phyloP scores from a whole-genome alignment of 768 basidiomycete genomes.

The Phanerochaete sordida region DNA sequence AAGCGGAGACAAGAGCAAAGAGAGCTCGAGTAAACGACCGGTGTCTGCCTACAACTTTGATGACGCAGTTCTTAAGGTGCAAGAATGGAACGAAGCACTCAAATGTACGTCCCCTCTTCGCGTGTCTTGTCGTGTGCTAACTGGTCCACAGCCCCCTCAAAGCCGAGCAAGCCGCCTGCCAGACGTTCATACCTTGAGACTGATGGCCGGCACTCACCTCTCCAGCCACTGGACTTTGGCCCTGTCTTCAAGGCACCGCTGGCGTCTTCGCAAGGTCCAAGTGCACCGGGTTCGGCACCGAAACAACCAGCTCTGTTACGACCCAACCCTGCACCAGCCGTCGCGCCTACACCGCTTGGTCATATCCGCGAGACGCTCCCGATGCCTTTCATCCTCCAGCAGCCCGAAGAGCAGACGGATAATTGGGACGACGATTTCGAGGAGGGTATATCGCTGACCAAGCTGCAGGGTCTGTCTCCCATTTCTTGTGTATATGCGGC shows the following conservation, averaged over 20 bases:
- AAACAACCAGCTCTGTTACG: constrained; percentile 8
- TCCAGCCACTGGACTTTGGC: constrained; percentile 15
- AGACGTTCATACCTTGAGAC: constrained; percentile 26
- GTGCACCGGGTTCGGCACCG: neutral
- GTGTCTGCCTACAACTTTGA: constrained; percentile 85
- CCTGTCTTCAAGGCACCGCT: constrained; percentile 9
- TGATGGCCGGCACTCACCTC: constrained; percentile 38
- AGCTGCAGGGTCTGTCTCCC: constrained; percentile 56
- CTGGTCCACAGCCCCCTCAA: constrained; percentile 56
- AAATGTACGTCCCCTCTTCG: constrained; percentile 54
- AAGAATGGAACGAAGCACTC: constrained; percentile 98
- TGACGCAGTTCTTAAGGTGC: constrained; percentile 90
- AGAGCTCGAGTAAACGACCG: constrained; percentile 42
- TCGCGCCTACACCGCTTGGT: constrained; percentile 11
- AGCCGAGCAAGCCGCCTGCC: constrained; percentile 64
- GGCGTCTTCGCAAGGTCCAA: constrained; percentile 9
- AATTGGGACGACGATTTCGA: constrained; percentile 99
- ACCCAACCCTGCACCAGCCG: neutral
- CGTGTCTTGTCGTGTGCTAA: constrained; percentile 11
- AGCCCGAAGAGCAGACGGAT: constrained; percentile 84
- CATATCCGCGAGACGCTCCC: constrained; percentile 40
- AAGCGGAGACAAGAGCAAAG: constrained; percentile 32
- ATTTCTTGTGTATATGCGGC: neutral
- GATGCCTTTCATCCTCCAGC: constrained; percentile 60
- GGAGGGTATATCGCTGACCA: constrained; percentile 85